phyloP scores from a whole-genome alignment of 768 basidiomycete species.

The Kwoniella dejecticola region DNA sequence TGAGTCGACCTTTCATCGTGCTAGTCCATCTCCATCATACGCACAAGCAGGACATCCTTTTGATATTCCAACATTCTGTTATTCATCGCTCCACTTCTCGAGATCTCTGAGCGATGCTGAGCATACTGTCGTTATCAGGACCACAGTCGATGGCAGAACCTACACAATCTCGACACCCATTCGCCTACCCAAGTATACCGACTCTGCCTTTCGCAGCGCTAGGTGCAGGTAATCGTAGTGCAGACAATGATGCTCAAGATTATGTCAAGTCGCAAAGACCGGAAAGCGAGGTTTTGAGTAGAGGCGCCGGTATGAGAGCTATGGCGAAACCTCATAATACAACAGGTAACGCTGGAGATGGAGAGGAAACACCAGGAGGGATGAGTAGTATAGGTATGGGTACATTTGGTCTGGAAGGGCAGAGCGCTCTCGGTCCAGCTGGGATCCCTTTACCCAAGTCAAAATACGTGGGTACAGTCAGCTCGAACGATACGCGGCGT shows the following conservation, averaged over 20 bases:
- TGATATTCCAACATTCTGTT: too few species aligned
- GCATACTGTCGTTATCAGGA: slow-evolving; percentile 15
- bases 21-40: neutral
- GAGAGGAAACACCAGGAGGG: slow-evolving; percentile 14
- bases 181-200: slow-evolving; percentile 31
- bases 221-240: neutral
- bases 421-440: slow-evolving; percentile 7
- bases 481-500: neutral
- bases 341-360: neutral
- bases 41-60: too few species aligned
- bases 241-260: neutral
- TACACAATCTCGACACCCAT: slow-evolving; percentile 35
- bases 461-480: slow-evolving; percentile 7
- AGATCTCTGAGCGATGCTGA: neutral
- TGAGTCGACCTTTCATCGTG: slow-evolving; percentile 16
- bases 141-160: slow-evolving; percentile 28
- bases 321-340: slow-evolving; percentile 13
- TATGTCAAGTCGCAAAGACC: slow-evolving; percentile 4
- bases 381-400: slow-evolving; percentile 39
- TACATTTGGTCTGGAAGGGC: slow-evolving; percentile 36
- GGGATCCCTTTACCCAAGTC: slow-evolving; percentile 14
- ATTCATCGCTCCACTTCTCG: neutral
- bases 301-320: slow-evolving; percentile 31
- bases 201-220: slow-evolving; percentile 44
- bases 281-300: slow-evolving; percentile 38